phyloP scores from a whole-genome alignment of 2,329 filamentous ascomycete genomes.

The Talaromyces sp. region DNA sequence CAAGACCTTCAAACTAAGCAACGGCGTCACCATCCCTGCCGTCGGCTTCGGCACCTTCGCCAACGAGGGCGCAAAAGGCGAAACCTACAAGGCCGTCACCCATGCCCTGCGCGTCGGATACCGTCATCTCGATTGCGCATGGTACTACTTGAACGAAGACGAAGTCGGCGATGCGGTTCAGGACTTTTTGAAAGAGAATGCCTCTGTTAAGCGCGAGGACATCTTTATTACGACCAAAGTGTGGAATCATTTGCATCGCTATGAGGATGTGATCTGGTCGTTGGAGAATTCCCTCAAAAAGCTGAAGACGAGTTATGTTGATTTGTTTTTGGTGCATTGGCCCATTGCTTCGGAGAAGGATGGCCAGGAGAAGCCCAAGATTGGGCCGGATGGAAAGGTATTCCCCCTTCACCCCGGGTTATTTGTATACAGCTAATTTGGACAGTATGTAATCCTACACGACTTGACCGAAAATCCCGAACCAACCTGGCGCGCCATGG shows the following conservation, averaged over 20 bases:
- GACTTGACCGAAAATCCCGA: slow-evolving; percentile 64
- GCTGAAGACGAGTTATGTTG: slow-evolving; percentile 68
- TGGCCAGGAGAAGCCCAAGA: slow-evolving; percentile 47
- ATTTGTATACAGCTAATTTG: background rate
- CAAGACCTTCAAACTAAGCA: slow-evolving; percentile 54
- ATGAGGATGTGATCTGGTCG: slow-evolving; percentile 49
- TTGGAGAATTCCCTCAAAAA: slow-evolving; percentile 62
- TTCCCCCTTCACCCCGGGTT: background rate
- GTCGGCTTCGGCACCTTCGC: slow-evolving; percentile 67
- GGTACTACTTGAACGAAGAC: slow-evolving; percentile 55
- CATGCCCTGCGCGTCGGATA: slow-evolving; percentile 54
- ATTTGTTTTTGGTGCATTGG: slow-evolving; percentile 63
- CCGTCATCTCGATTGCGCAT: slow-evolving; percentile 57
- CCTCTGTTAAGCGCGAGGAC: slow-evolving; percentile 50
- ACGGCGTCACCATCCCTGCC: slow-evolving; percentile 61
- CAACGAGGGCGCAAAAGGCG: slow-evolving; percentile 62
- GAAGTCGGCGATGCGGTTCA: slow-evolving; percentile 54
- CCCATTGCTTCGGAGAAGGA: slow-evolving; percentile 54
- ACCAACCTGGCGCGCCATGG: slow-evolving; percentile 66
- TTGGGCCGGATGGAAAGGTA: slow-evolving; percentile 55
- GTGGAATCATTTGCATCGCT: slow-evolving; percentile 54
- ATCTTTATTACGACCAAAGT: slow-evolving; percentile 56
- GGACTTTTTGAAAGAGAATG: slow-evolving; percentile 55
- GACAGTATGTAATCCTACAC: slow-evolving; percentile 61
- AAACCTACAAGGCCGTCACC: slow-evolving; percentile 56